phyloP scores from a whole-genome alignment of 2,329 filamentous ascomycete genomes.

The Podosphaera xanthii region DNA sequence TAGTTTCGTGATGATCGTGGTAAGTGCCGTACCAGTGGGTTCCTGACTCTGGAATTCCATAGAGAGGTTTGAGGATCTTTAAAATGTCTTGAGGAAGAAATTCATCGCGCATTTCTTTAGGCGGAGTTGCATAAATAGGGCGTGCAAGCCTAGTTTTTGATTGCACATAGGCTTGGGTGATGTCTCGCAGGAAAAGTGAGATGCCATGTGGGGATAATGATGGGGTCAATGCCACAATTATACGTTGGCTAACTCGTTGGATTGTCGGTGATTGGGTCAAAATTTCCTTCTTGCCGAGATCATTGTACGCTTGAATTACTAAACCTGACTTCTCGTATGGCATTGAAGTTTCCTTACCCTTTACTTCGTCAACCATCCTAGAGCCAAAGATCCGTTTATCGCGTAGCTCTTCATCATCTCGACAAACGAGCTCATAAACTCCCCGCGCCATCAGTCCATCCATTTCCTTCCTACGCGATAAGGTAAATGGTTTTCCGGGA shows the following conservation, averaged over 20 bases:
- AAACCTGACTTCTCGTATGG: neutral
- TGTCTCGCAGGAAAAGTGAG: neutral
- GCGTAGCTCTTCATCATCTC: neutral
- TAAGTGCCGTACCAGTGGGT: conserved; percentile 1
- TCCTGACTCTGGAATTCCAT: conserved; percentile 2
- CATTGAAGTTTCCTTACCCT: neutral
- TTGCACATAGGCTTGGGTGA: neutral
- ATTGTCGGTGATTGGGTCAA: neutral
- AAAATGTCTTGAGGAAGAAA: conserved; percentile 1
- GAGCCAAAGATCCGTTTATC: neutral
- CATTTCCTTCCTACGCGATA: neutral
- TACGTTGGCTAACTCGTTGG: neutral
- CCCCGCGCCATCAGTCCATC: neutral
- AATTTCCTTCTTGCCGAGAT: neutral
- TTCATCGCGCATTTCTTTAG: neutral
- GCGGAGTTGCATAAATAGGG: neutral
- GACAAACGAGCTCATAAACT: neutral
- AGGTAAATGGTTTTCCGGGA: neutral
- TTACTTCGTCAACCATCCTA: neutral
- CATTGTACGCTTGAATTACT: neutral
- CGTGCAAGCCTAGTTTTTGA: neutral
- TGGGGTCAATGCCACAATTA: neutral
- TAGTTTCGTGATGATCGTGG: neutral
- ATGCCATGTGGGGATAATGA: neutral
- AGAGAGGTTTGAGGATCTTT: neutral